Evolutionary conservation across 2,329 filamentous ascomycete species (phyloP).

Genomic region (Diaporthe sp.): DNA sequence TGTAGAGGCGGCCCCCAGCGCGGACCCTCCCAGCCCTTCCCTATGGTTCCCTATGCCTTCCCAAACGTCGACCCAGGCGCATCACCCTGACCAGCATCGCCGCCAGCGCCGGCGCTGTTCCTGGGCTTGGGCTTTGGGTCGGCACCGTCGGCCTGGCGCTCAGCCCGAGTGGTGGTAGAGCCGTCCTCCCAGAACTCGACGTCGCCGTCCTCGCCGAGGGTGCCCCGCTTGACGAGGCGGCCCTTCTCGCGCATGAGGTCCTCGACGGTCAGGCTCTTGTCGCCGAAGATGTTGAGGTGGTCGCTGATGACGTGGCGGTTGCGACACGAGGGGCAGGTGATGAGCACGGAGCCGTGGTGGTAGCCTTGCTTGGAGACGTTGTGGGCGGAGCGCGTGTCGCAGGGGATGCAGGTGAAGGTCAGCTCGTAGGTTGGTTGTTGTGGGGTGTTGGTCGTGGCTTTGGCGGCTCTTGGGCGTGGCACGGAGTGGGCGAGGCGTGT

Average conservation of each 20-base stretch:
- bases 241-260: slow-evolving; percentile 83
- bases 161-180: slow-evolving; percentile 47
- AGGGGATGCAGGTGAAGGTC: slow-evolving; percentile 93
- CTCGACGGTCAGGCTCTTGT: slow-evolving; percentile 77
- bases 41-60: slow-evolving; percentile 31
- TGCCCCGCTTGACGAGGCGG: slow-evolving; percentile 76
- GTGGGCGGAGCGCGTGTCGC: slow-evolving; percentile 83
- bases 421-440: slow-evolving; percentile 81
- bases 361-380: slow-evolving; percentile 94
- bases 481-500: slow-evolving; percentile 42
- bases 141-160: slow-evolving; percentile 38
- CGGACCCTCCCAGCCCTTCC: background rate
- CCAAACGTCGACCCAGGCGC: slow-evolving; percentile 44
- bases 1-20: background rate
- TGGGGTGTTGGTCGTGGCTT: slow-evolving; percentile 38
- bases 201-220: slow-evolving; percentile 81
- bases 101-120: background rate
- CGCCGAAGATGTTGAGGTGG: slow-evolving; percentile 82
- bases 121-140: slow-evolving; percentile 27
- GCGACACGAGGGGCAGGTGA: slow-evolving; percentile 87
- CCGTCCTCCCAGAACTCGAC: slow-evolving; percentile 92
- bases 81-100: slow-evolving; percentile 18
- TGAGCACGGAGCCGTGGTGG: slow-evolving; percentile 87
- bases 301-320: slow-evolving; percentile 93
- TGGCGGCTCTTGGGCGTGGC: slow-evolving; percentile 39